phyloP scores from a whole-genome alignment of 2,329 filamentous ascomycete species.

The Botrytis fabae region DNA sequence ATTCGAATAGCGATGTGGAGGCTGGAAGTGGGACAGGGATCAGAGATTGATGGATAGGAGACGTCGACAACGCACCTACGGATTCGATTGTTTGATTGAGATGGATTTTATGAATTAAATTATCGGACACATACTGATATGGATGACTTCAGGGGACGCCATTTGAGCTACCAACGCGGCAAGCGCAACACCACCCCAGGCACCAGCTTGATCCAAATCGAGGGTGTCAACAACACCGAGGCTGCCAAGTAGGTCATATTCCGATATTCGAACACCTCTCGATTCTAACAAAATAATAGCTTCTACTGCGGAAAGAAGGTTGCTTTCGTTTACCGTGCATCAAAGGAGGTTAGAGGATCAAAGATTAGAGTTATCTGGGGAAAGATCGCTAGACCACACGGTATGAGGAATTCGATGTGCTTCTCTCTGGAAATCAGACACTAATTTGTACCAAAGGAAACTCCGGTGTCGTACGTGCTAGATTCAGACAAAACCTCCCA shows the following conservation, averaged over 20 bases:
- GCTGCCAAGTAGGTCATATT: constrained; percentile 72
- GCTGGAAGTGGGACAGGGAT: too few species aligned
- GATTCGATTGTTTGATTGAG: neutral
- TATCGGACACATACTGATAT: constrained; percentile 16
- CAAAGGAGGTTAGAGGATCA: constrained; percentile 92
- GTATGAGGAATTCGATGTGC: constrained; percentile 51
- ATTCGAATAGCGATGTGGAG: constrained; percentile 2
- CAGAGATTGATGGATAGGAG: neutral
- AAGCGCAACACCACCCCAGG: constrained; percentile 89
- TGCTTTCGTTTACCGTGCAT: constrained; percentile 96
- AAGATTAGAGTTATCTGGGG: constrained; percentile 99
- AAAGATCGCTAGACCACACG: constrained; percentile 95
- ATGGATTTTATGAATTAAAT: neutral
- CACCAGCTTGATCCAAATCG: constrained; percentile 96
- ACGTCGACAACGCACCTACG: constrained; percentile 19
- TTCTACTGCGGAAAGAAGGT: constrained; percentile 99
- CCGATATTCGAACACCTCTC: neutral
- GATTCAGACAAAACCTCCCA: constrained; percentile 95
- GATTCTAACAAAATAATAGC: constrained; percentile 40
- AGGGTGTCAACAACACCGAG: constrained; percentile 90
- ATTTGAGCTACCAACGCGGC: constrained; percentile 96
- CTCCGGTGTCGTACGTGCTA: constrained; percentile 95
- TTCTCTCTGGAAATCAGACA: neutral
- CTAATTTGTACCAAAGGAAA: constrained; percentile 62
- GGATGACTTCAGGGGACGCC: constrained; percentile 72